Conservation (phyloP, 495 filamentous ascomycete genomes). For the Hypoxylon lienhwacheense region DNA sequence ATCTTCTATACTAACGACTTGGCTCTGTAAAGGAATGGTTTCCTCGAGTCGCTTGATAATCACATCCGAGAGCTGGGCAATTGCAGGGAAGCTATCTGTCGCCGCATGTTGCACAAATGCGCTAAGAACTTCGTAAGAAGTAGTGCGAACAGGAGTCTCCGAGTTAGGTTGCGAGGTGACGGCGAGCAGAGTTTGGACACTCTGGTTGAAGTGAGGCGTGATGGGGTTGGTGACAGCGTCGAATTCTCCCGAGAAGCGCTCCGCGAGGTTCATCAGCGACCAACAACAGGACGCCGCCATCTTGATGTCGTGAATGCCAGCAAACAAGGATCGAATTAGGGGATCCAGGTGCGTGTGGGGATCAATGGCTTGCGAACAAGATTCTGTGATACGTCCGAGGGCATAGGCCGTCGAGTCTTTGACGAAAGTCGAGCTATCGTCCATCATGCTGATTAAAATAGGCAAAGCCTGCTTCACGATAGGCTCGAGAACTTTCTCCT, state of each 20-base stretch:
- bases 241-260: slow-evolving; percentile 82
- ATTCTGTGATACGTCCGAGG: slow-evolving; percentile 92
- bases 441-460: slow-evolving; percentile 94
- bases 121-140: slow-evolving; percentile 97
- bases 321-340: slow-evolving; percentile 85
- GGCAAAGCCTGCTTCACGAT: slow-evolving; percentile 92
- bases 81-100: slow-evolving; percentile 75
- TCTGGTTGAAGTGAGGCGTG: slow-evolving; percentile 89
- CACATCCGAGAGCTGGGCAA: slow-evolving; percentile 79
- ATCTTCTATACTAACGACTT: slow-evolving; percentile 96
- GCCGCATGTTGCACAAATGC: slow-evolving; percentile 89
- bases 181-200: slow-evolving; percentile 78
- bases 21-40: slow-evolving; percentile 85
- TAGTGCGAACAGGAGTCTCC: slow-evolving; percentile 94
- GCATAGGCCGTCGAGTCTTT: slow-evolving; percentile 98
- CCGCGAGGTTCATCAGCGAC: slow-evolving; percentile 97
- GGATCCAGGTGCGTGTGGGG: slow-evolving; percentile 75
- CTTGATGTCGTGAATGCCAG: slow-evolving; percentile 87
- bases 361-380: slow-evolving; percentile 85
- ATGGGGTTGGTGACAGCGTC: slow-evolving; percentile 79
- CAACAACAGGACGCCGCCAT: slow-evolving; percentile 99
- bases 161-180: slow-evolving; percentile 80
- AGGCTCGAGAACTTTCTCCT: slow-evolving; percentile 82
- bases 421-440: slow-evolving; percentile 82
- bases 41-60: slow-evolving; percentile 87